phyloP scores from a whole-genome alignment of 2,329 filamentous ascomycete genomes.

The Cytospora leucostoma region DNA sequence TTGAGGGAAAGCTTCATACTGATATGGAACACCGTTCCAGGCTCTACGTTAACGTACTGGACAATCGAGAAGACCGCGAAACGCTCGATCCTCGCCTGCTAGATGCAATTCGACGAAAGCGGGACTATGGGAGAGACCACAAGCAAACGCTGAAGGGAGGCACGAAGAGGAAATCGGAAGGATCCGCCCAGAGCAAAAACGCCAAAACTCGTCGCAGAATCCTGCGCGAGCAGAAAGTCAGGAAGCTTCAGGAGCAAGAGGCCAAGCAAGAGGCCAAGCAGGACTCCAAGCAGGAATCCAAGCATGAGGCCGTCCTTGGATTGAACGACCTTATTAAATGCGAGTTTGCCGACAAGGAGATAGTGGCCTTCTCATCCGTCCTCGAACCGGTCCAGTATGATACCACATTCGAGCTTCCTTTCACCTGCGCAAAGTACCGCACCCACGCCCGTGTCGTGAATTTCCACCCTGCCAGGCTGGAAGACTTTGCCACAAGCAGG shows the following conservation, averaged over 20 bases:
- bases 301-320: conserved; percentile 32
- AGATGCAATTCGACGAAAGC: conserved; percentile 63
- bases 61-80: conserved; percentile 42
- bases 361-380: conserved; percentile 43
- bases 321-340: conserved; percentile 43
- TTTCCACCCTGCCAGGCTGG: conserved; percentile 69
- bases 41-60: conserved; percentile 59
- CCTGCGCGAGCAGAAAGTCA: conserved; percentile 29
- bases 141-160: conserved; percentile 44
- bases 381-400: conserved; percentile 43
- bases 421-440: conserved; percentile 72
- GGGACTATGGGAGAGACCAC: conserved; percentile 60
- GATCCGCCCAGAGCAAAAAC: conserved; percentile 29
- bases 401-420: conserved; percentile 61
- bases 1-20: conserved; percentile 73
- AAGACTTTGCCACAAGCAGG: conserved; percentile 65
- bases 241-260: conserved; percentile 34
- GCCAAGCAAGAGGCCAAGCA: conserved; percentile 32
- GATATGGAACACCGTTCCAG: conserved; percentile 55
- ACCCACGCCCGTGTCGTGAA: conserved; percentile 76
- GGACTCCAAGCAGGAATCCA: conserved; percentile 17
- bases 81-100: conserved; percentile 51
- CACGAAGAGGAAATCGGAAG: conserved; percentile 41
- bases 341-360: conserved; percentile 43
- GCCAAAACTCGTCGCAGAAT: conserved; percentile 28